phyloP scores from a whole-genome alignment of 257 asterid species.

The Nicotiana undulata region DNA sequence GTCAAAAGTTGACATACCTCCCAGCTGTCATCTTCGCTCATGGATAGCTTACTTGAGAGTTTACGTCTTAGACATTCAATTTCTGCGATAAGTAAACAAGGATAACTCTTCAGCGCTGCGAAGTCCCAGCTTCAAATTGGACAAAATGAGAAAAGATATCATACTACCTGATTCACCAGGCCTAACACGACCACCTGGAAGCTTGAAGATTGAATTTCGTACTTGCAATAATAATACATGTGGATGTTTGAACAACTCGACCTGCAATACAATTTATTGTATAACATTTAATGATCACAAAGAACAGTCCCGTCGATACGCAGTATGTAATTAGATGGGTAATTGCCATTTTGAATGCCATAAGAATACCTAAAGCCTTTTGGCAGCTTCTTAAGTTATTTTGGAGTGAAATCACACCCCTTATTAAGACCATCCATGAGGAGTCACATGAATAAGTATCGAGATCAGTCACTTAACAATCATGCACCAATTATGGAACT shows the following conservation, averaged over 20 bases:
- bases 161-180: slow-evolving; percentile 79
- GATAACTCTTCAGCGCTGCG: not conserved
- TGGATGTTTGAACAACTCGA: slow-evolving; percentile 80
- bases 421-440: not conserved
- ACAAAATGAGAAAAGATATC: not conserved
- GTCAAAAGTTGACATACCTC: slow-evolving; percentile 34
- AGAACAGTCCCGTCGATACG: not conserved
- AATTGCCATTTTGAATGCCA: not conserved
- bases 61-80: slow-evolving; percentile 74
- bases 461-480: not conserved
- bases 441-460: not conserved
- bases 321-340: not conserved
- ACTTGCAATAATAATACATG: slow-evolving; percentile 74
- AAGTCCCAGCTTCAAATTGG: not conserved
- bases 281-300: not conserved
- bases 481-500: not conserved
- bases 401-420: not conserved
- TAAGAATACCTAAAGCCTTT: not conserved
- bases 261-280: slow-evolving; percentile 34
- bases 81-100: slow-evolving; percentile 32
- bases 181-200: slow-evolving; percentile 84
- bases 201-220: slow-evolving; percentile 53
- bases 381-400: not conserved
- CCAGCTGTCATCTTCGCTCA: slow-evolving; percentile 57
- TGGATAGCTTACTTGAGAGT: slow-evolving; percentile 68